Evolutionary conservation across 345 rosid species (phyloP).

Genomic region (Brassica cretica): DNA sequence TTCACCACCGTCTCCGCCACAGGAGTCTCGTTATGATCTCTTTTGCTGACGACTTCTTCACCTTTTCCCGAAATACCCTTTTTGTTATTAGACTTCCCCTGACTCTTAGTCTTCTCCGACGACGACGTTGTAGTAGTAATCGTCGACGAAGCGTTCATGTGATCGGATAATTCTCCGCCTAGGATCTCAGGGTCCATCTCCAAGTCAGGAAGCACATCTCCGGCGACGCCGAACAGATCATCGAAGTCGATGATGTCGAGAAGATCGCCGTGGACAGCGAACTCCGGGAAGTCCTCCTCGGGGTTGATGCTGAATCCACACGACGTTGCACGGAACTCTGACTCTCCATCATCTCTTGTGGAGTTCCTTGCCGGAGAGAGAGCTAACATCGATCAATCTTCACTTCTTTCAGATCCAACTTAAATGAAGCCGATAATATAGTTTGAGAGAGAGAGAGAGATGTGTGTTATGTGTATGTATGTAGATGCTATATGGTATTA

Average conservation of each 20-base stretch:
- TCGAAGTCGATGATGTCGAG: constrained; percentile 83
- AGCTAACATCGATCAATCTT: constrained; percentile 62
- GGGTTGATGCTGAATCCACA: constrained; percentile 34
- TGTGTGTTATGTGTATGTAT: neutral
- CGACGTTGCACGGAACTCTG: constrained; percentile 42
- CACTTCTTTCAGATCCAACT: constrained; percentile 8
- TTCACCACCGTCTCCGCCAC: constrained; percentile 23
- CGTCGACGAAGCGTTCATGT: constrained; percentile 33
- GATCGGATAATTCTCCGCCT: constrained; percentile 51
- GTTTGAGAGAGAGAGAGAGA: neutral
- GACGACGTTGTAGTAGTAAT: constrained; percentile 28
- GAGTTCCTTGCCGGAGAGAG: constrained; percentile 56
- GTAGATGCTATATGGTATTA: constrained; percentile 1
- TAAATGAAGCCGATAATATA: neutral
- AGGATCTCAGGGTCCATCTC: constrained; percentile 71
- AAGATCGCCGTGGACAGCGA: constrained; percentile 50
- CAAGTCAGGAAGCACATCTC: constrained; percentile 63
- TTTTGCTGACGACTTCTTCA: constrained; percentile 43
- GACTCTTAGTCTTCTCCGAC: constrained; percentile 40
- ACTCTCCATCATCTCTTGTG: constrained; percentile 49
- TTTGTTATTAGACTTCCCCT: constrained; percentile 51
- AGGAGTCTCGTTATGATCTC: constrained; percentile 20
- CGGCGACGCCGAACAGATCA: constrained; percentile 64
- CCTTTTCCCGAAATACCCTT: constrained; percentile 39
- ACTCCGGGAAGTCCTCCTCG: constrained; percentile 53